Percentiles rank a stretch among this genome's conserved stretches.
Conservation (phyloP, 495 filamentous ascomycete species). For the Talaromyces nanjingensis region DNA sequence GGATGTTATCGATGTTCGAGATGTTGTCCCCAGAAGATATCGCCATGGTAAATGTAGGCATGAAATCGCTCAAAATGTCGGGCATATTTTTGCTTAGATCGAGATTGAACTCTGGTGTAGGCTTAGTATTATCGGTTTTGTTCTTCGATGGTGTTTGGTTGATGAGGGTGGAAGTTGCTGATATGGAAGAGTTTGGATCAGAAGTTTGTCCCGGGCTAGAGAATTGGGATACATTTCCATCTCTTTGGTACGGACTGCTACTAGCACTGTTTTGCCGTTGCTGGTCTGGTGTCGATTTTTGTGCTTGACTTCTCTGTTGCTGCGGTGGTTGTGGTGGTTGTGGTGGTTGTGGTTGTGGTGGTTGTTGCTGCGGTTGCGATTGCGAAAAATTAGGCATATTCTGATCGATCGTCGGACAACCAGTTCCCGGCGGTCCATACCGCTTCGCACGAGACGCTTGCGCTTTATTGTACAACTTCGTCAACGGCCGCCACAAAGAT, state of each 20-base stretch:
- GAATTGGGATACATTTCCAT: background rate
- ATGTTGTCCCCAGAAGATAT: background rate
- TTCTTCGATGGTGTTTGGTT: background rate
- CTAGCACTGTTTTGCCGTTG: background rate
- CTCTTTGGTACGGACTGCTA: background rate
- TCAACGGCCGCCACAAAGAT: conserved; percentile 68
- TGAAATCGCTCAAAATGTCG: conserved; percentile 22
- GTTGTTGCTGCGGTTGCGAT: background rate
- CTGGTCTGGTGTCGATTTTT: background rate
- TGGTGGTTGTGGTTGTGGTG: background rate
- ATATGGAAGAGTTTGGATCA: background rate
- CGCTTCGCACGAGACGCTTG: conserved; percentile 26
- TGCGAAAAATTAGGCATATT: background rate
- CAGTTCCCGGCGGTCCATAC: conserved; percentile 19
- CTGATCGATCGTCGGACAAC: background rate
- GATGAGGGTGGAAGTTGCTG: background rate
- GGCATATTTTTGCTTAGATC: conserved; percentile 25
- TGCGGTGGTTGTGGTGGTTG: background rate
- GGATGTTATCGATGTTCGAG: background rate
- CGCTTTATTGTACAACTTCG: conserved; percentile 65
- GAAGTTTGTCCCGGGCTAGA: background rate
- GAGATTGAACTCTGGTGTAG: conserved; percentile 16
- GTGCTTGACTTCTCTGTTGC: background rate
- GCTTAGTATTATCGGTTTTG: background rate
- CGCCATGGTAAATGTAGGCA: conserved; percentile 27